Evolutionary conservation across 192 early-diverging fungal species (phyloP).

Genomic region (Paraglomus occultum): DNA sequence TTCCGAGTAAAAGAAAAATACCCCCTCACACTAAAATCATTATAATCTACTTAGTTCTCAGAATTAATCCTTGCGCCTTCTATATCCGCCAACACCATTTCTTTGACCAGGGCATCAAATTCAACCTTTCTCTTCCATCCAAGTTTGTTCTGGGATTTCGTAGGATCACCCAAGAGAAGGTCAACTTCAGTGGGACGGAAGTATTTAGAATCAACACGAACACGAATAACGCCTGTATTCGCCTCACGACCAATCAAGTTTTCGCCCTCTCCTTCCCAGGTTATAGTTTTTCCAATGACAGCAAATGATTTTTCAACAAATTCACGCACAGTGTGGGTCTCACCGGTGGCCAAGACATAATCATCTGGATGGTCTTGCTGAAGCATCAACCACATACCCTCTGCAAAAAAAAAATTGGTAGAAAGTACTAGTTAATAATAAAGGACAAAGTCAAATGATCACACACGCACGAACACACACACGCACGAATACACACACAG

Average conservation of each 20-base stretch:
- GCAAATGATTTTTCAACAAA: slow-evolving; percentile 77
- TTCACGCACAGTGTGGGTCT: slow-evolving; percentile 75
- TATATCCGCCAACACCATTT: slow-evolving; percentile 66
- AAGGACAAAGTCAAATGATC: too few species aligned
- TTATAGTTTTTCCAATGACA: slow-evolving; percentile 56
- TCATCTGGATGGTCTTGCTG: slow-evolving; percentile 72
- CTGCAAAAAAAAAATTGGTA: too few species aligned
- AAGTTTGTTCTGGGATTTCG: slow-evolving; percentile 64
- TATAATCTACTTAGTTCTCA: slow-evolving; percentile 15
- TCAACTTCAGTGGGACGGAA: slow-evolving; percentile 82
- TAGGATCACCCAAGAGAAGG: slow-evolving; percentile 67
- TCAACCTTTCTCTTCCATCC: slow-evolving; percentile 68
- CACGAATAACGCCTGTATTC: slow-evolving; percentile 51
- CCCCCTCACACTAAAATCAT: too few species aligned
- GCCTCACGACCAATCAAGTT: slow-evolving; percentile 59
- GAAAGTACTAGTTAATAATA: too few species aligned
- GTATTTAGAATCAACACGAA: slow-evolving; percentile 69
- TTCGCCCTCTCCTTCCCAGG: slow-evolving; percentile 65
- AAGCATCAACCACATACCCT: slow-evolving; percentile 83
- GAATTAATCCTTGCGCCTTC: slow-evolving; percentile 33
- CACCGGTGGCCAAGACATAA: slow-evolving; percentile 76
- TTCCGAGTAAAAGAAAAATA: too few species aligned
- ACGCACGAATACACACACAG: too few species aligned
- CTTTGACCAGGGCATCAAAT: slow-evolving; percentile 65
- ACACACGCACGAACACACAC: too few species aligned